These are phyloP conservation scores for Myrica gale DNA, from an alignment of 306 rosid genomes.

Conservation along the genomic window DNA sequence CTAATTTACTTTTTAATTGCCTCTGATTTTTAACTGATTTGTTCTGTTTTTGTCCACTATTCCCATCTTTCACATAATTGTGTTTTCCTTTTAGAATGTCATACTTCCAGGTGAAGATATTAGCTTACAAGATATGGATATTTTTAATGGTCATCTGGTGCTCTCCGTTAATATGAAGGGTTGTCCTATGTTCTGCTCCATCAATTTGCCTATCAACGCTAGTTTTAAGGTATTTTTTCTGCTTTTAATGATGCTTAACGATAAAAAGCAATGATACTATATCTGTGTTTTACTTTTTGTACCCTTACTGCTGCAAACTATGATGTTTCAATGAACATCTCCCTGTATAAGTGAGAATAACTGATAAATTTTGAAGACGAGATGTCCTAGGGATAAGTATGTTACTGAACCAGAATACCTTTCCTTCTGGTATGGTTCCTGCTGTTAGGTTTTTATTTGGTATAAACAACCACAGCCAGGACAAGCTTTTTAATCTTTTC, in stretches of 20 bases:
- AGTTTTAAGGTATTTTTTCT: slow-evolving; percentile 54
- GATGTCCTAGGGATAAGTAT: not conserved
- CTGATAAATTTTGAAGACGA: not conserved
- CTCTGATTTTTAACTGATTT: not conserved
- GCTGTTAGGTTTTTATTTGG: too few relatives aligned
- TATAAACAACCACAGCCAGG: too few relatives aligned
- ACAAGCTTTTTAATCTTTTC: too few relatives aligned
- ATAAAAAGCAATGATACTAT: slow-evolving; percentile 4
- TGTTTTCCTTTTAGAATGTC: slow-evolving; percentile 51
- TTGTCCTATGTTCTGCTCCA: slow-evolving; percentile 62
- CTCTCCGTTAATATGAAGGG: slow-evolving; percentile 71
- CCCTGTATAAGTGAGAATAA: slow-evolving; percentile 3
- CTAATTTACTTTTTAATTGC: slow-evolving; percentile 10
- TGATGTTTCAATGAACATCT: slow-evolving; percentile 15
- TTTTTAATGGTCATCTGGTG: slow-evolving; percentile 77
- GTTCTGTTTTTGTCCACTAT: slow-evolving; percentile 10
- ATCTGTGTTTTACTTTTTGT: slow-evolving; percentile 8
- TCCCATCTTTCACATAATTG: slow-evolving; percentile 23
- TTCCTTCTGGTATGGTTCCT: too few relatives aligned
- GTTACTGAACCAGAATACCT: not conserved
- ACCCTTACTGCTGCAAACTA: not conserved
- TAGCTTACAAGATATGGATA: slow-evolving; percentile 77
- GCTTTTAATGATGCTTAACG: not conserved
- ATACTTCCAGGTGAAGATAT: slow-evolving; percentile 60
- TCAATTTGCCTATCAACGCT: slow-evolving; percentile 55